Conservation (phyloP, 371 early-diverging fungal genomes). For the Mortierella sp. region DNA sequence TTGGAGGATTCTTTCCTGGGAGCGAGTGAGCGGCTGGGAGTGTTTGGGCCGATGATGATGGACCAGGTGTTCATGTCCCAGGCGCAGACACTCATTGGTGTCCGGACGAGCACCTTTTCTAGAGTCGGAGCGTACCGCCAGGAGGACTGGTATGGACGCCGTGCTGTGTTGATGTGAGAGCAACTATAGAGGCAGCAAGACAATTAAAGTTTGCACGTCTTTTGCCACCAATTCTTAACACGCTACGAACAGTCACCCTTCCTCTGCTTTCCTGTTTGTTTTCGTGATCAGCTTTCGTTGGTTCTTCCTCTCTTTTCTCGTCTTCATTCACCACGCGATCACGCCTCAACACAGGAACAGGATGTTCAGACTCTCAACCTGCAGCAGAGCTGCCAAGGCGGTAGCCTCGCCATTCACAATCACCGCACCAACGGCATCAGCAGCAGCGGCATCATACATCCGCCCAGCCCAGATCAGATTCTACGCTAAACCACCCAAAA, state of each 20-base stretch:
- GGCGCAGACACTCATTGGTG: conserved; percentile 32
- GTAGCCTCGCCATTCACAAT: neutral
- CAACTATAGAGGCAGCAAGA: no score
- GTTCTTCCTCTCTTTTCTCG: neutral
- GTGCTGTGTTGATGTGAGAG: conserved; percentile 29
- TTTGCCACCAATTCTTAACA: neutral
- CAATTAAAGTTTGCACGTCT: neutral
- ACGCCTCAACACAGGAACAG: neutral
- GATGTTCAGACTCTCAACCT: conserved; percentile 5
- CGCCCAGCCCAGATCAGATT: neutral
- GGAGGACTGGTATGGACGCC: conserved; percentile 41
- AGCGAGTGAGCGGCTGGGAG: conserved; percentile 14
- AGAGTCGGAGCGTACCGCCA: conserved; percentile 33
- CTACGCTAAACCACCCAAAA: neutral
- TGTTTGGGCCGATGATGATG: conserved; percentile 39
- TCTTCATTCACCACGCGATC: neutral
- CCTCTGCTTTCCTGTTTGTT: neutral
- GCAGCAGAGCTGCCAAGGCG: conserved; percentile 3
- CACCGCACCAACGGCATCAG: neutral
- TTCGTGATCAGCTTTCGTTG: neutral
- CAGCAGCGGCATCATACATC: neutral
- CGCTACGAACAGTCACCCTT: neutral
- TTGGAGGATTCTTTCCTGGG: conserved; percentile 27
- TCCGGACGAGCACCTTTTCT: conserved; percentile 30
- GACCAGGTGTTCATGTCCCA: conserved; percentile 48